Base-by-base conservation (phyloP, 2,329 filamentous ascomycete species). In the Cladorrhinum sp. region DNA sequence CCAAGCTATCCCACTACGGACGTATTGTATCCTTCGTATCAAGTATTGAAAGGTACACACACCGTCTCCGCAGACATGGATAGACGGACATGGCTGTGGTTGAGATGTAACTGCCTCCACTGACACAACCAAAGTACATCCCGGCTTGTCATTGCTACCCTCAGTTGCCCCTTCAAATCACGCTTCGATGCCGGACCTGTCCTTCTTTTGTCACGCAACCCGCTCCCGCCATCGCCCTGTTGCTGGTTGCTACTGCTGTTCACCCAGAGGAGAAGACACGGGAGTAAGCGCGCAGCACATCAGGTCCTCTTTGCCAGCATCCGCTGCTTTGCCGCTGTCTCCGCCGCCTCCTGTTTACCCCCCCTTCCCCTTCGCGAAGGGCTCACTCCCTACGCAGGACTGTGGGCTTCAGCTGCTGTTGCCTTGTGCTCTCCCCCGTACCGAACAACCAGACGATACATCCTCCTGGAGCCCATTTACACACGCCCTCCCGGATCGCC, bases 161-260 rank as follows among this genome's bases (percentile, higher is more conserved):
- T 56, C 57, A 63, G 50, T 50, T 57, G 52, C 65, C 53, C 55
- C 58, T 61, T 55, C 58, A 60, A 59, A 64, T 57, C 60, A 58
- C 54, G 50, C 61, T 61, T 60, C 57, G 41, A 50, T 58, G 55
- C 54, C 51, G n/a, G 55, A 25, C 49, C 29, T 57, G 52, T 23
- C 32, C 52, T 22, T 57, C 54, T 64, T 48, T 29, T 59, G 59
- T 52, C 58, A 45, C 55, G n/a, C 60, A 45, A 41, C 12, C 49
- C 38, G 51, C 29, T 52, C 51, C 32, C 50, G 59, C 59, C 49
- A 29, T 58, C 36, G 45, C 50, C 45, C 54, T 56, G 48, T 27
- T 62, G 49, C 49, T 58, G 49, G 55, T 58, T 54, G 51, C 52
- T 54, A 55, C 57, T 56, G 57, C 55, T 41, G 24, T 24, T 50